Conservation (phyloP, 371 early-diverging fungal species). For the Batkoa obscura region DNA sequence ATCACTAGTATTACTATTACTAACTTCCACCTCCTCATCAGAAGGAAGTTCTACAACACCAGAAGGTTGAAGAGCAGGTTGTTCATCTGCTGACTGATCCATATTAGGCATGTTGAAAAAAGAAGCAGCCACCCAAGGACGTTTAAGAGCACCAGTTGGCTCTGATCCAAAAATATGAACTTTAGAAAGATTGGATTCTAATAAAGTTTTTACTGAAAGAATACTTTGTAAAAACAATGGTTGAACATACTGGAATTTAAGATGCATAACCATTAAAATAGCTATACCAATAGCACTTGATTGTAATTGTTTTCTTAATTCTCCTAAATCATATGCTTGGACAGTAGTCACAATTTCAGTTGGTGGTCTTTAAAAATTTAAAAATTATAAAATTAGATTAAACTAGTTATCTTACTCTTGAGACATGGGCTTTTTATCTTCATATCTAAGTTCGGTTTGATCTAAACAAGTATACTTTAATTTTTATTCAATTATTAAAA, state of each 20-base stretch:
- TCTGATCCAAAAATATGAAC: conserved; percentile 65
- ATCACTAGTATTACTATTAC: no score
- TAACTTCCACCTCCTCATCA: no score
- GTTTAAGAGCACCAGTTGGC: conserved; percentile 53
- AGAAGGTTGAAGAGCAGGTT: no score
- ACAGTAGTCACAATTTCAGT: conserved; percentile 44
- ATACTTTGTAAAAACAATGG: conserved; percentile 78
- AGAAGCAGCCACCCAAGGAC: conserved; percentile 65
- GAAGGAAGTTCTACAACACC: no score
- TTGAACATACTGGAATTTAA: conserved; percentile 72
- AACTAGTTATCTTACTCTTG: conserved; percentile 17
- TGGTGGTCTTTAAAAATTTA: conserved; percentile 10
- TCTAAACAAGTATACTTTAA: not conserved
- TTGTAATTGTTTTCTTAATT: conserved; percentile 48
- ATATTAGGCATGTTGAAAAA: conserved; percentile 26
- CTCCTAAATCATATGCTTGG: conserved; percentile 61
- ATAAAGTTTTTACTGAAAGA: conserved; percentile 53
- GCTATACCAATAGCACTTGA: conserved; percentile 41
- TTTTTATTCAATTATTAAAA: not conserved
- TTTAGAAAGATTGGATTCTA: conserved; percentile 48
- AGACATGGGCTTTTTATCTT: conserved; percentile 17
- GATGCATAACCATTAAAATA: conserved; percentile 64
- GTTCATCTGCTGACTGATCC: no score
- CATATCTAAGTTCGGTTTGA: conserved; percentile 2
- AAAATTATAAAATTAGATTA: conserved; percentile 9